A percentile compares a stretch with the other conserved stretches of the same genome.
These are phyloP conservation scores for Fraxinus cuspidata DNA, from an alignment of 257 asterid species.

Conservation along the genomic window DNA sequence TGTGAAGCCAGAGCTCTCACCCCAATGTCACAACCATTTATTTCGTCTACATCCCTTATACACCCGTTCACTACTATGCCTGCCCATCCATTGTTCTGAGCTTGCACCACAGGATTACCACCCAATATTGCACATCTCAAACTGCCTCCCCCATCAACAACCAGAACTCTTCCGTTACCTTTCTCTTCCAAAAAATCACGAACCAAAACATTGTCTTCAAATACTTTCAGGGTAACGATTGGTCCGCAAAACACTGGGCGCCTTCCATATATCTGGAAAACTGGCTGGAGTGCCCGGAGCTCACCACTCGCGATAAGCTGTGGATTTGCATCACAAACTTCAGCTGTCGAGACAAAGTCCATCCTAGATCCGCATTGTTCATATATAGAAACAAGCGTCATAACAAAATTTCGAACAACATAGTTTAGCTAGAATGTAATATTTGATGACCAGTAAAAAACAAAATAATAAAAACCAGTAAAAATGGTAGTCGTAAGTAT, in stretches of 20 bases:
- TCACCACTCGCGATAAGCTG: not conserved
- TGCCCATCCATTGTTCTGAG: not conserved
- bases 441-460: too few relatives aligned
- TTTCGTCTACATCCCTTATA: not conserved
- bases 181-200: not conserved
- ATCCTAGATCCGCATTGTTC: not conserved
- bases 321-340: not conserved
- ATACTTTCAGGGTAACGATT: not conserved
- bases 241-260: not conserved
- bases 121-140: not conserved
- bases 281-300: not conserved
- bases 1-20: not conserved
- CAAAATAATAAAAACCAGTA: too few relatives aligned
- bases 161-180: not conserved
- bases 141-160: not conserved
- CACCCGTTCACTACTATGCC: not conserved
- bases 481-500: too few relatives aligned
- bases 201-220: not conserved
- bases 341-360: not conserved
- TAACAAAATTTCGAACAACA: too few relatives aligned
- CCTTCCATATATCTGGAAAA: not conserved
- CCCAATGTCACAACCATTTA: not conserved
- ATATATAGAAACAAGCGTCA: too few relatives aligned
- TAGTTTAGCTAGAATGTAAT: too few relatives aligned
- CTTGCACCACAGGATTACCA: not conserved